Evolutionary conservation across 2,329 filamentous ascomycete genomes (phyloP).

Genomic region (Penicillium corylophilum): DNA sequence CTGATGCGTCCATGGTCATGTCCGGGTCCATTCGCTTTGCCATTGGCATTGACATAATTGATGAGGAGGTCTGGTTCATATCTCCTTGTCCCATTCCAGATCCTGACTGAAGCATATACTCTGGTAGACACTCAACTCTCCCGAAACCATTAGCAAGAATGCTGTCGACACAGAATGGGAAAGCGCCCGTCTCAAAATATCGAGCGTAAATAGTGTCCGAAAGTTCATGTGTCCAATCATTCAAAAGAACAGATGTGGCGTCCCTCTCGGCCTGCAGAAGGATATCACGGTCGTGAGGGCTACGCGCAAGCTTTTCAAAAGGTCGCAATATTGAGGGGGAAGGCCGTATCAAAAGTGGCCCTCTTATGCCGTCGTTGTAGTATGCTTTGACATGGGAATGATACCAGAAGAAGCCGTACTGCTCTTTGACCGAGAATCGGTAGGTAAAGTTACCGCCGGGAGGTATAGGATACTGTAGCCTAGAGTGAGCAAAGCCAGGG

Average conservation of each 20-base stretch:
- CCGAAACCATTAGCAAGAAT: background rate
- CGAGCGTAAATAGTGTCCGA: background rate
- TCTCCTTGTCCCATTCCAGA: background rate
- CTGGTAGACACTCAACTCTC: background rate
- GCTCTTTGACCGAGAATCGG: background rate
- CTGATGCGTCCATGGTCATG: background rate
- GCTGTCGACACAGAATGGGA: background rate
- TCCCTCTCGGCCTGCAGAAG: background rate
- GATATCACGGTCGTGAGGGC: background rate
- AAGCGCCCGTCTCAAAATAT: background rate
- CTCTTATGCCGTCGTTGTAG: background rate
- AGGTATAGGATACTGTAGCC: background rate
- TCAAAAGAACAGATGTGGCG: background rate
- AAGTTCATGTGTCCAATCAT: background rate
- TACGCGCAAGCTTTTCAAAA: background rate
- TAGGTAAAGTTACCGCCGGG: background rate
- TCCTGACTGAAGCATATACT: background rate
- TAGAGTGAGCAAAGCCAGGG: background rate
- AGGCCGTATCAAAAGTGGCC: background rate
- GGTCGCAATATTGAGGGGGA: background rate
- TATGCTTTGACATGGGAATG: background rate
- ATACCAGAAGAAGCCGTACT: background rate
- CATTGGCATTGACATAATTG: background rate
- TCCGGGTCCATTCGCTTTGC: background rate
- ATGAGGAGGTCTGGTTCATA: background rate